Evolutionary conservation across 2,329 filamentous ascomycete genomes (phyloP).

Genomic region (Geosmithia flava): DNA sequence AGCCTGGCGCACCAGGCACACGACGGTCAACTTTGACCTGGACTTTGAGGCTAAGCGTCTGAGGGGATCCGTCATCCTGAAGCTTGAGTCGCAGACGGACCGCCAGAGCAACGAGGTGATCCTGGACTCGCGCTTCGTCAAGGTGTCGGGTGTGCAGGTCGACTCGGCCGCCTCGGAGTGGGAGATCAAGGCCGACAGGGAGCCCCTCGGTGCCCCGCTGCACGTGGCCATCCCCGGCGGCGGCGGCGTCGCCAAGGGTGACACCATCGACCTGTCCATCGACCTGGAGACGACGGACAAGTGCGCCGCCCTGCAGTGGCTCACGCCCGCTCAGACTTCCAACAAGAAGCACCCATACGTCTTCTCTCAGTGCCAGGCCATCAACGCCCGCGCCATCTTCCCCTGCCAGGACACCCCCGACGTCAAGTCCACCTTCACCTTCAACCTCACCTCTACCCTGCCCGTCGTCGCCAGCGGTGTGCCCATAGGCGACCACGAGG

Average conservation of each 20-base stretch:
- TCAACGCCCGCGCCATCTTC: slow-evolving; percentile 86
- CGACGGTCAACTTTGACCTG: slow-evolving; percentile 67
- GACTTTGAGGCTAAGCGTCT: slow-evolving; percentile 73
- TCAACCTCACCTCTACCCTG: slow-evolving; percentile 74
- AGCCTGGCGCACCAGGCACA: slow-evolving; percentile 75
- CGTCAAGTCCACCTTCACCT: slow-evolving; percentile 89
- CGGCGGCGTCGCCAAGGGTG: slow-evolving; percentile 30
- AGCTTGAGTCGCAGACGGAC: slow-evolving; percentile 65
- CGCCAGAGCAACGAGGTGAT: slow-evolving; percentile 64
- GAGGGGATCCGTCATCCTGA: slow-evolving; percentile 63
- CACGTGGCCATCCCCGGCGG: slow-evolving; percentile 48
- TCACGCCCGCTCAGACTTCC: slow-evolving; percentile 83
- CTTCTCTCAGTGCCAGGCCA: slow-evolving; percentile 97
- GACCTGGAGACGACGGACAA: slow-evolving; percentile 69
- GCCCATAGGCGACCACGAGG: slow-evolving; percentile 30
- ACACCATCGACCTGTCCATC: slow-evolving; percentile 46
- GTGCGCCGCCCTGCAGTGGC: slow-evolving; percentile 91
- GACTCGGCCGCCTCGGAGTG: slow-evolving; percentile 51
- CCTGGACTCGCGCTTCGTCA: slow-evolving; percentile 77
- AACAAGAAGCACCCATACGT: slow-evolving; percentile 96
- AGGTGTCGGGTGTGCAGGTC: slow-evolving; percentile 60
- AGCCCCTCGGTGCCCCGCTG: slow-evolving; percentile 65
- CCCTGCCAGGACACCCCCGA: slow-evolving; percentile 97
- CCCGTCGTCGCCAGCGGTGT: slow-evolving; percentile 90
- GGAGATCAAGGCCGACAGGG: slow-evolving; percentile 55